phyloP scores from a whole-genome alignment of 768 basidiomycete species.

The Agrocybe praecox region DNA sequence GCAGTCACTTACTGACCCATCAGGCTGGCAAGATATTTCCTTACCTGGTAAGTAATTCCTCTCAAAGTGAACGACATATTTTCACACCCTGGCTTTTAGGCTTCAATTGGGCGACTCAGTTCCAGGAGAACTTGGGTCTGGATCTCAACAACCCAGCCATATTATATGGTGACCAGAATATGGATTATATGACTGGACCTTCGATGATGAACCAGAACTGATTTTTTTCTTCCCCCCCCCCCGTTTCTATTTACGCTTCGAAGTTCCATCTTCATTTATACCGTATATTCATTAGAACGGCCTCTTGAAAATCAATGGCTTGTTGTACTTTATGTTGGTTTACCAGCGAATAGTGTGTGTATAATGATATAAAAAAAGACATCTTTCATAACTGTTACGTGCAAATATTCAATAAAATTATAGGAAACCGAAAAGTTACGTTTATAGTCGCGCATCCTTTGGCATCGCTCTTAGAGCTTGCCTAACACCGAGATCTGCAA shows the following conservation, averaged over 20 bases:
- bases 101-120: conserved; percentile 41
- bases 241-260: background rate
- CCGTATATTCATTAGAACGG: background rate
- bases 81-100: conserved; percentile 21
- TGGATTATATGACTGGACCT: conserved; percentile 30
- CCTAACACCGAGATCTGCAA: conserved; percentile 74
- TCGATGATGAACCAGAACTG: conserved; percentile 12
- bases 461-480: conserved; percentile 77
- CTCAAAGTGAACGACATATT: no score
- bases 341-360: background rate
- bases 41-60: conserved; percentile 47
- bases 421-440: no score
- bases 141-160: conserved; percentile 23
- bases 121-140: conserved; percentile 41
- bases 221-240: no score
- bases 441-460: conserved; percentile 57
- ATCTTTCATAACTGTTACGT: background rate
- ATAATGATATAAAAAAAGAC: background rate
- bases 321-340: background rate
- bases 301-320: background rate
- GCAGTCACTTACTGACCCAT: conserved; percentile 56
- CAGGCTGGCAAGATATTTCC: conserved; percentile 55
- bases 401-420: background rate
- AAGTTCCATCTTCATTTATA: background rate
- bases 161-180: conserved; percentile 23